phyloP scores from a whole-genome alignment of 2,329 filamentous ascomycete species.

The Aspergillus neoniger region DNA sequence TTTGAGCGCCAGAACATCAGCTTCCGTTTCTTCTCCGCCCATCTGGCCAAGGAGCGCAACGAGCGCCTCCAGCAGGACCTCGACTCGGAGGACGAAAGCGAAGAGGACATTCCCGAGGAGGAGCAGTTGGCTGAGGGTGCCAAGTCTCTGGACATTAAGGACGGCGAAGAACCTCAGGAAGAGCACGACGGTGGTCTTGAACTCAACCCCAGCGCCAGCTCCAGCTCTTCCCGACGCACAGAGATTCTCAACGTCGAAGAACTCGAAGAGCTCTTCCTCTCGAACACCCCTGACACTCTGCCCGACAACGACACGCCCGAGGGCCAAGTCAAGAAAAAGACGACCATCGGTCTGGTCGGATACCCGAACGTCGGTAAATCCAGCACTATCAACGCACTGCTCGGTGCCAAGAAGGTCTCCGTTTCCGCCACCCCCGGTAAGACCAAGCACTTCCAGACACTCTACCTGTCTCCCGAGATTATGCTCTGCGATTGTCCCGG shows the following conservation, averaged over 20 bases:
- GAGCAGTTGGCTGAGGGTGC: constrained; percentile 23
- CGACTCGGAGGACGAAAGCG: constrained; percentile 46
- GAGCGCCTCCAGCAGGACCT: constrained; percentile 63
- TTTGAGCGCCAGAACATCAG: constrained; percentile 78
- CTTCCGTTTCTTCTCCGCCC: constrained; percentile 95
- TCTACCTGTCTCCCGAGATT: constrained; percentile 86
- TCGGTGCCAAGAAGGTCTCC: constrained; percentile 96
- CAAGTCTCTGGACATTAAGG: constrained; percentile 23
- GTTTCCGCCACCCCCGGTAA: constrained; percentile 97
- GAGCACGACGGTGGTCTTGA: constrained; percentile 30
- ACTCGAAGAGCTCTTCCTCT: constrained; percentile 82
- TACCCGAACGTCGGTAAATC: constrained; percentile 99
- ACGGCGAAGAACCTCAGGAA: constrained; percentile 29
- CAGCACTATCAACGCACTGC: constrained; percentile 97
- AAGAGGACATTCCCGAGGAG: constrained; percentile 19
- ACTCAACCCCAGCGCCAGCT: constrained; percentile 8
- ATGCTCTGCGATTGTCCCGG: constrained; percentile 96
- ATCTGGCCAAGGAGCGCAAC: constrained; percentile 84
- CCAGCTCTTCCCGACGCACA: constrained; percentile 53
- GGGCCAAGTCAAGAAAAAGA: constrained; percentile 59
- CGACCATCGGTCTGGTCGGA: constrained; percentile 89
- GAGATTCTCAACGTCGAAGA: constrained; percentile 91
- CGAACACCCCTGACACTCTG: constrained; percentile 64
- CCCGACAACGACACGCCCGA: constrained; percentile 48
- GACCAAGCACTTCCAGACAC: constrained; percentile 99